Percentiles rank a stretch among this genome's conserved stretches.
These are phyloP conservation scores for Ophiostoma sp. DNA, from an alignment of 2,329 filamentous ascomycete genomes.

Conservation along the genomic window DNA sequence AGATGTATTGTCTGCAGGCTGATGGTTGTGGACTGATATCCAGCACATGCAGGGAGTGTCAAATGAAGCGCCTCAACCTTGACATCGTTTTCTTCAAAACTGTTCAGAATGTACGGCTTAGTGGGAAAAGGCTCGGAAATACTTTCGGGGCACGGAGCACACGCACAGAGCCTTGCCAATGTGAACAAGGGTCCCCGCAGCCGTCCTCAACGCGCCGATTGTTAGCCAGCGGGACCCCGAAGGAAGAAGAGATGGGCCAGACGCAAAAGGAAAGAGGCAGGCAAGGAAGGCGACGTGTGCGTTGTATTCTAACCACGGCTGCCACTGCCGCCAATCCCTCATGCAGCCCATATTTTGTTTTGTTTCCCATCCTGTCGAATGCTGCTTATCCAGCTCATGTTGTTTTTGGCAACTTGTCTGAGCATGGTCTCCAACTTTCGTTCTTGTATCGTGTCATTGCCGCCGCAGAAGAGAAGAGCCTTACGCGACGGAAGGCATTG, in stretches of 20 bases:
- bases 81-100: neutral
- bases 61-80: neutral
- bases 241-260: neutral
- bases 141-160: conserved; percentile 1
- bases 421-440: neutral
- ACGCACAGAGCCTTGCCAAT: neutral
- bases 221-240: neutral
- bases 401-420: neutral
- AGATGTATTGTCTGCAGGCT: neutral
- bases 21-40: neutral
- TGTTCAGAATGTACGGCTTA: too few species aligned
- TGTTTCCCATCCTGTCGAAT: conserved; percentile 1
- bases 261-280: neutral
- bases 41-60: neutral
- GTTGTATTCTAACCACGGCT: neutral
- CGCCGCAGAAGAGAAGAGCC: neutral
- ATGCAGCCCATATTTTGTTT: conserved; percentile 2
- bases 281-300: neutral
- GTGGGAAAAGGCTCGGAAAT: neutral
- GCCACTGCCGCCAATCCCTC: neutral
- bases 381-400: neutral
- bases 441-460: neutral
- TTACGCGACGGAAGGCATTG: neutral
- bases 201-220: neutral
- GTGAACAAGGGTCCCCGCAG: conserved; percentile 8